Conservation (phyloP, 768 basidiomycete species). For the Paxillus ammoniavirescens region DNA sequence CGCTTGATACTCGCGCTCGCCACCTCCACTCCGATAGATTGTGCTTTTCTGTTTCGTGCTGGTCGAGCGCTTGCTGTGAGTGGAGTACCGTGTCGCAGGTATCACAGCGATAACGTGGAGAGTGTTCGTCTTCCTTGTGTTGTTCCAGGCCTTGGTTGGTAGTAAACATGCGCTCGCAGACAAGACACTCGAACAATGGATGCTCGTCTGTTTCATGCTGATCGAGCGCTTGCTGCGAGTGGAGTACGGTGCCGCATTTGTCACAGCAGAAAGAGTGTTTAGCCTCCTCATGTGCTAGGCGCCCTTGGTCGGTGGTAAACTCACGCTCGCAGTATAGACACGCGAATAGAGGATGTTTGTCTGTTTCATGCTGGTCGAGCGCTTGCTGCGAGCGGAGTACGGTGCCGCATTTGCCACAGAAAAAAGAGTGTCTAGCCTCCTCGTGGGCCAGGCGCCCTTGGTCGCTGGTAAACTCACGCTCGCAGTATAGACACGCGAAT, state of each 20-base stretch:
- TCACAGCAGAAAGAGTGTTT: constrained; percentile 10
- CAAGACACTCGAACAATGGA: constrained; percentile 11
- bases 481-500: constrained; percentile 19
- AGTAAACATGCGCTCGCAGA: constrained; percentile 12
- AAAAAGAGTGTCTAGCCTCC: constrained; percentile 7
- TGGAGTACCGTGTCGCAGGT: constrained; percentile 4
- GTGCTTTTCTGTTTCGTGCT: constrained; percentile 15
- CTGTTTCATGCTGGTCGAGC: constrained; percentile 14
- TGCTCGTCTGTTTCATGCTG: constrained; percentile 15
- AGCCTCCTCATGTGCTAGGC: constrained; percentile 8
- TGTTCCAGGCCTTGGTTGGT: constrained; percentile 1
- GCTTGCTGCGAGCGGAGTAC: constrained; percentile 1
- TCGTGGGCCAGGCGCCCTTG: constrained; percentile 8
- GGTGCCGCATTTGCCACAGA: constrained; percentile 9
- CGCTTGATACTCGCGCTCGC: constrained; percentile 8
- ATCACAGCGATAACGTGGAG: background rate
- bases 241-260: constrained; percentile 5
- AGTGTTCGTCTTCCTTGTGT: constrained; percentile 15
- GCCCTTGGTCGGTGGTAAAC: constrained; percentile 5
- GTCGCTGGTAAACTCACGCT: constrained; percentile 5
- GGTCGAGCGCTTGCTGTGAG: constrained; percentile 11
- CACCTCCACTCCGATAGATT: constrained; percentile 10
- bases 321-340: constrained; percentile 16
- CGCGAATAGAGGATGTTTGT: constrained; percentile 12
- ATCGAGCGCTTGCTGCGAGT: constrained; percentile 9